Base-by-base conservation (phyloP, 257 asterid species). In the Handroanthus guayacan region DNA sequence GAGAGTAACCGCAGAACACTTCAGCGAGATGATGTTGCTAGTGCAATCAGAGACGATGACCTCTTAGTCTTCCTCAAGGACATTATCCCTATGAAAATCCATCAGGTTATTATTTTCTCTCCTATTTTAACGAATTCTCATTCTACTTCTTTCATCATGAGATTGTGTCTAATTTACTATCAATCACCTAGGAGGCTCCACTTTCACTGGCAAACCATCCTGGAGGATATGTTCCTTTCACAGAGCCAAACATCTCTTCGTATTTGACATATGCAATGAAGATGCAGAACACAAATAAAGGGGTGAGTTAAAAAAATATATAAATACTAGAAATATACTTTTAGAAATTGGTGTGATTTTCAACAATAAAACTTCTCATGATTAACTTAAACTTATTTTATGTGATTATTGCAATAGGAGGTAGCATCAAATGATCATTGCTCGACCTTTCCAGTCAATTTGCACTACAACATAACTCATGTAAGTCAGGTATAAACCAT, bases 21-120 rank as follows among this genome's bases (percentile, higher is more conserved):
- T 6, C 82, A 76, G 48, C 86, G 75, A 13, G 20, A 18, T 38
- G 88, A 87, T 9, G 52, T 87, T 12, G 84, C 83, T 3, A 65
- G 66, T 67, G 92, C 90, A 13, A 70, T 83, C 18, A 63, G 71
- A 58, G 58, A 72, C 5, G 86, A 81, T 3, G 61, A 74, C 3
- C 66, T 47, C 41, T 31, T 77, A 0, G 8, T 17, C 31, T 83
- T 83, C 75, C 85, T 87, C 12, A 38, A 60, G 6, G 71, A 80
- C 62, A 37, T 75, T 14, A 72, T 80, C 34, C 83, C 81, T 4
- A 41, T 70, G 45, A 69, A 72, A 61, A 11, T 20, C n/a, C 39
- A 72, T 61, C 77, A 73, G 87, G 89, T 84, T 67, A 36, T 67
- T 17, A 25, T 36, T 67, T 13, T 25, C 31, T 25, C 31, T 25